Evolutionary conservation across 176 grass and related monocot species (phyloP).

Genomic region (Rhynchospora pubera): DNA sequence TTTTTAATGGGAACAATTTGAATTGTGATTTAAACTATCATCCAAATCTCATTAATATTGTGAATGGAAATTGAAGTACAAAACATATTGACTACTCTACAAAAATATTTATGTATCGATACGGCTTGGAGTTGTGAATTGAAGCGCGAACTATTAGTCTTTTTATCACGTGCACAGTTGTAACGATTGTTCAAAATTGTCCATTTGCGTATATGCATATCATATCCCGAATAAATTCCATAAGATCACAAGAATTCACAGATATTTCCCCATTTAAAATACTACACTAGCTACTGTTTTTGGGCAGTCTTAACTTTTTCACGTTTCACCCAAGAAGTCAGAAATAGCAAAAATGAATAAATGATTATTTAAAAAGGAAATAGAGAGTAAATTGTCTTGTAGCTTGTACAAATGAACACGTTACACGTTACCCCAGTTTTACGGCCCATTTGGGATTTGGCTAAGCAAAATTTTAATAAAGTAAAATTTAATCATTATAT

Average conservation of each 20-base stretch:
- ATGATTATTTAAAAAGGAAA: too few relatives aligned
- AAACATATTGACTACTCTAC: background rate
- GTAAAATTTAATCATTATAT: background rate
- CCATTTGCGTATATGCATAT: background rate
- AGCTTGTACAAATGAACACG: slow-evolving; percentile 1
- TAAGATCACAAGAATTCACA: background rate
- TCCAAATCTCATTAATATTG: too few relatives aligned
- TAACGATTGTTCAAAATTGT: background rate
- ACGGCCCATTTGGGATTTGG: slow-evolving; percentile 4
- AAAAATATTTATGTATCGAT: too few relatives aligned
- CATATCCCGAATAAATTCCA: background rate
- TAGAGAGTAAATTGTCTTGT: background rate
- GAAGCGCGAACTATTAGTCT: background rate
- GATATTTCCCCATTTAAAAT: background rate
- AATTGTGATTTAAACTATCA: too few relatives aligned
- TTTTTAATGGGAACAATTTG: background rate
- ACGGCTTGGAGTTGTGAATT: background rate
- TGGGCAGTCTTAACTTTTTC: too few relatives aligned
- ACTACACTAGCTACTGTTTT: too few relatives aligned
- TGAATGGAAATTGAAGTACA: background rate
- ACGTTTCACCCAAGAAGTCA: background rate
- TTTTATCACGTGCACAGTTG: background rate
- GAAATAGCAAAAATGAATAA: background rate
- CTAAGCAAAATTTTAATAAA: background rate
- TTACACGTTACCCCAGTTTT: background rate